A percentile compares a stretch with the other conserved stretches of the same genome.
Evolutionary conservation across 2,329 filamentous ascomycete genomes (phyloP).

Genomic region (Myotisia sp.): DNA sequence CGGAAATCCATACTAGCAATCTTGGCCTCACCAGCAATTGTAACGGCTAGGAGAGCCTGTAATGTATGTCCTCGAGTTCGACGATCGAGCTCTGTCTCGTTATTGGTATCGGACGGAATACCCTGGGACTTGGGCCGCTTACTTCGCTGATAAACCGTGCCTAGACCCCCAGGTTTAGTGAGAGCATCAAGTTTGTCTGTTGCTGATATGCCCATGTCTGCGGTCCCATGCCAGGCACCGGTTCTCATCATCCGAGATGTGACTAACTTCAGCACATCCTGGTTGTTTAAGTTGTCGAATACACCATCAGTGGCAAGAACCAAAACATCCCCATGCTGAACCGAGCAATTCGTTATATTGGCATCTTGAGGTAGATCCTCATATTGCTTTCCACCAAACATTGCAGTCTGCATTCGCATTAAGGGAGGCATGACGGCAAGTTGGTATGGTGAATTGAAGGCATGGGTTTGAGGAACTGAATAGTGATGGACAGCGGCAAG

Average conservation of each 20-base stretch:
- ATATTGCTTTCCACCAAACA: conserved; percentile 70
- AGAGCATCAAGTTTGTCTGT: conserved; percentile 44
- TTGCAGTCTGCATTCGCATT: conserved; percentile 62
- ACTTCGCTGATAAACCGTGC: conserved; percentile 14
- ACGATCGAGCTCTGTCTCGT: conserved; percentile 12
- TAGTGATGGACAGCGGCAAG: conserved; percentile 72
- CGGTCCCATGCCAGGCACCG: conserved; percentile 58
- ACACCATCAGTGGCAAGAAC: conserved; percentile 89
- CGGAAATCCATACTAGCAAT: conserved; percentile 66
- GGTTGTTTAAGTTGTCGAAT: conserved; percentile 87
- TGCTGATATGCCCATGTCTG: conserved; percentile 47
- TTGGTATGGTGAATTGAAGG: conserved; percentile 95
- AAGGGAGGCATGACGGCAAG: conserved; percentile 72
- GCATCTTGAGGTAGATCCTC: conserved; percentile 76
- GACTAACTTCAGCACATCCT: conserved; percentile 71
- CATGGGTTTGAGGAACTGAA: conserved; percentile 81
- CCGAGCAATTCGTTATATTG: conserved; percentile 57
- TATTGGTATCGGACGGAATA: conserved; percentile 8
- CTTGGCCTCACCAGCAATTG: conserved; percentile 72
- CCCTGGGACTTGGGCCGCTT: conserved; percentile 3
- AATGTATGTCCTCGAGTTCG: conserved; percentile 38
- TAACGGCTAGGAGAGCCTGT: conserved; percentile 63
- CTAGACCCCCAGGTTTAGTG: conserved; percentile 35
- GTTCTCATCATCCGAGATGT: conserved; percentile 59
- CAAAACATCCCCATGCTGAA: conserved; percentile 86